Evolutionary conservation across 352 stramenopile genomes (phyloP).

Genomic region (Phytophthora europaea): DNA sequence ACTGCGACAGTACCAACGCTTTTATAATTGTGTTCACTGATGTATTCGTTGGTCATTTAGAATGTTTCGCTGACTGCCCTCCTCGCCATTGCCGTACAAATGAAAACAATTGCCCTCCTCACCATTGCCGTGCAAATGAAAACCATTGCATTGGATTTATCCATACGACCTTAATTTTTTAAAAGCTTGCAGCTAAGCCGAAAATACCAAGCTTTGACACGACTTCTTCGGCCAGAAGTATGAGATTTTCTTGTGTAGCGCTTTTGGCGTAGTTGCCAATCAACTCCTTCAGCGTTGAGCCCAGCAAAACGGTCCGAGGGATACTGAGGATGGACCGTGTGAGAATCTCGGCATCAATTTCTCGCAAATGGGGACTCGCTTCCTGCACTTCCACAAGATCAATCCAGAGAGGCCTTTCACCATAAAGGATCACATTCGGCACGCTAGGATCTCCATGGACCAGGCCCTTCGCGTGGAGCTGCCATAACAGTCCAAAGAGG

Average conservation of each 20-base stretch:
- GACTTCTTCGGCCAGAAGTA: background rate
- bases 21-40: too few species aligned
- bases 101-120: too few species aligned
- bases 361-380: background rate
- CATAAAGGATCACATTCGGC: background rate
- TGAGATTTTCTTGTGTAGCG: background rate
- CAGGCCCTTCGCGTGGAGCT: background rate
- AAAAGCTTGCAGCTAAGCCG: background rate
- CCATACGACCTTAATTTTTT: too few species aligned
- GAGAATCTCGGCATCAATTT: slow-evolving; percentile 1
- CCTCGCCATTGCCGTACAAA: too few species aligned
- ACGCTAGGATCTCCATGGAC: background rate
- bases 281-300: background rate
- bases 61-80: too few species aligned
- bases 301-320: background rate
- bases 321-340: background rate
- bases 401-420: background rate
- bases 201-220: background rate
- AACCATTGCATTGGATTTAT: too few species aligned
- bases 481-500: background rate
- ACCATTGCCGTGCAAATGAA: too few species aligned
- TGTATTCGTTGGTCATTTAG: too few species aligned
- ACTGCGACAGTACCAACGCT: too few species aligned
- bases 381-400: background rate
- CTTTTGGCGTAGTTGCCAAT: background rate